Evolutionary conservation across 805 yeast species (phyloP), one percentile per base, ranked within the genome.

Genomic region (Cyberlindnera bimundalis): DNA sequence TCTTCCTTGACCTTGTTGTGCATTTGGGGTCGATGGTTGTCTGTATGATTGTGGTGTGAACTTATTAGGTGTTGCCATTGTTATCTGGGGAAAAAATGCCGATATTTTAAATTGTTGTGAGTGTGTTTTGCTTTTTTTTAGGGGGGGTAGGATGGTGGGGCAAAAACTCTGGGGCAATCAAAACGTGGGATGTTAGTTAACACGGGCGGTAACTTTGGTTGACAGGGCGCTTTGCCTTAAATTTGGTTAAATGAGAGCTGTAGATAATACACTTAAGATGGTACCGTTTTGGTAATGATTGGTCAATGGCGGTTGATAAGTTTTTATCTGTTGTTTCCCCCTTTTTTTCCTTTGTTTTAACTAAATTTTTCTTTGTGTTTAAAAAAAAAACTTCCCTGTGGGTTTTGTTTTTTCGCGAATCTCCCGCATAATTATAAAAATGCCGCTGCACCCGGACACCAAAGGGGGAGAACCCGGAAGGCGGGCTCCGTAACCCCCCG

Each of bases 1-100:
- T 48, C 80, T 66, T 13, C 68, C 57, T 52, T 53, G 31, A 4
- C 17, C 19, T 13, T 27, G 36, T 31, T 11, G 63, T 29, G 18
- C 24, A 23, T 41, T 45, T 3, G 59, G 59, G 24, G 54, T 51
- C 9, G 37, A 24, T 7, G 58, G 55, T 13, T 45, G 46, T 53
- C 75, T 60, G 51, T 65, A 56, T 1, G 56, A 46, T 3, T 68
- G 59, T 13, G 60, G 60, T 14, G 63, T 66, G 44, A 57, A 64
- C 43, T 66, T 68, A 21, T 53, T 45, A 36, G 58, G 35, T 9
- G 35, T 32, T 12, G 35, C 18, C 35, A 32, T n/a, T n/a, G n/a
- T n/a, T n/a, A n/a, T n/a, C n/a, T n/a, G n/a, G n/a, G n/a, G n/a
- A n/a, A n/a, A n/a, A n/a, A n/a, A n/a, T n/a, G n/a, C n/a, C n/a